These are phyloP conservation scores for Fragosphaeria purpurea DNA, from an alignment of 2,329 filamentous ascomycete genomes.

Conservation along the genomic window DNA sequence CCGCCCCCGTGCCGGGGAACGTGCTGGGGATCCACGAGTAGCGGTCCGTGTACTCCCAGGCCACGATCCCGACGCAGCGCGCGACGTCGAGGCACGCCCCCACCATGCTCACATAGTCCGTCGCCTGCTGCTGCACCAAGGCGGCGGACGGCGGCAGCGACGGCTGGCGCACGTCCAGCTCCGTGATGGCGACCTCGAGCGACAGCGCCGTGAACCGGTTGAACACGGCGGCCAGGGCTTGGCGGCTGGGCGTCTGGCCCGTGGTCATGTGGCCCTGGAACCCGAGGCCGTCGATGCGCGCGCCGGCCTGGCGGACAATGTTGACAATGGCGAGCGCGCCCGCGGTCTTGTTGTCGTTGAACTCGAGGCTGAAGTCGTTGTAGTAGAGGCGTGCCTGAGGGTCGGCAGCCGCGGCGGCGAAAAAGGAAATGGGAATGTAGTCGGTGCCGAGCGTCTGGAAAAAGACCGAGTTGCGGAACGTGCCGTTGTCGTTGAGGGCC, in stretches of 20 bases:
- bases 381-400: constrained; percentile 38
- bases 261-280: constrained; percentile 41
- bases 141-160: constrained; percentile 32
- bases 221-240: constrained; percentile 27
- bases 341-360: constrained; percentile 21
- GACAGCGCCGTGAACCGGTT: constrained; percentile 29
- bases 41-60: constrained; percentile 32
- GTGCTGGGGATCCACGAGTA: constrained; percentile 23
- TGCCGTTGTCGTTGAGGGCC: constrained; percentile 38
- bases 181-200: constrained; percentile 41
- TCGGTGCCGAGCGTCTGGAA: constrained; percentile 32
- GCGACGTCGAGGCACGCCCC: constrained; percentile 27
- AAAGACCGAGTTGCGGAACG: constrained; percentile 33
- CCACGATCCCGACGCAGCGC: constrained; percentile 32
- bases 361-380: constrained; percentile 44
- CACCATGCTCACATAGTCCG: constrained; percentile 33
- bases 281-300: constrained; percentile 42
- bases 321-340: constrained; percentile 23
- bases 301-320: constrained; percentile 21
- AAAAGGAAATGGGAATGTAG: constrained; percentile 40
- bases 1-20: constrained; percentile 30
- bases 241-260: constrained; percentile 29
- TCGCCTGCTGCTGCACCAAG: constrained; percentile 34
- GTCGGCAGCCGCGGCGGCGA: constrained; percentile 31
- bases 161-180: constrained; percentile 39